phyloP scores from a whole-genome alignment of 1,284 basidiomycete species.

The Coniferiporia weirii region DNA sequence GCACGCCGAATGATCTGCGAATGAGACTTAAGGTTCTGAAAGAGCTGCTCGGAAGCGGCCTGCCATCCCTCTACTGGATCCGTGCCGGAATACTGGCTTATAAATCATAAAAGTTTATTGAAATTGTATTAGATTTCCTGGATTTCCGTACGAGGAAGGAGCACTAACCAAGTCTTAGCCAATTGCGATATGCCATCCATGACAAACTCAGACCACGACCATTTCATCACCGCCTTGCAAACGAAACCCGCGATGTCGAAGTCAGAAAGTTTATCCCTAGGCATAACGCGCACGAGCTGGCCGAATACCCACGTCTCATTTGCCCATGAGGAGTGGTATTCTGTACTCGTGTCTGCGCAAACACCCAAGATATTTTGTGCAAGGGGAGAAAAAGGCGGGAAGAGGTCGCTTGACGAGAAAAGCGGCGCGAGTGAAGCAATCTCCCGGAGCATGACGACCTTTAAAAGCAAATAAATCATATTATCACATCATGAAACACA shows the following conservation, averaged over 20 bases:
- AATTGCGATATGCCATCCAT: conserved; percentile 2
- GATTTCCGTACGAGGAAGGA: neutral
- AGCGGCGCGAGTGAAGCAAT: conserved; percentile 48
- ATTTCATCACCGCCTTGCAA: conserved; percentile 40
- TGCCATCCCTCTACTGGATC: neutral
- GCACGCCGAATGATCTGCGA: conserved; percentile 50
- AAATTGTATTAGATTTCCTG: neutral
- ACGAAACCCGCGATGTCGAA: conserved; percentile 45
- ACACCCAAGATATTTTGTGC: conserved; percentile 40
- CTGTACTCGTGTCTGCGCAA: conserved; percentile 26
- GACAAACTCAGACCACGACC: conserved; percentile 31
- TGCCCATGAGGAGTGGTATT: conserved; percentile 32
- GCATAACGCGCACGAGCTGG: conserved; percentile 1
- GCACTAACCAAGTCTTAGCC: conserved; percentile 5
- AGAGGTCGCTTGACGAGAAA: conserved; percentile 37
- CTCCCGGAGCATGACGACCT: conserved; percentile 45
- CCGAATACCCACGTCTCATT: conserved; percentile 53
- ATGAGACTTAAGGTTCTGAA: conserved; percentile 44
- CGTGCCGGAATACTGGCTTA: neutral
- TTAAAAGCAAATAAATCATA: conserved; percentile 43
- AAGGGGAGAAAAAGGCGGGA: conserved; percentile 43
- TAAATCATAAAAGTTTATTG: neutral
- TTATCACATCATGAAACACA: neutral
- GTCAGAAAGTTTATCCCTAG: neutral
- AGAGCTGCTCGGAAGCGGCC: conserved; percentile 27